These are phyloP conservation scores for Huntiella abstrusa DNA, from an alignment of 2,329 filamentous ascomycete species.

Conservation along the genomic window DNA sequence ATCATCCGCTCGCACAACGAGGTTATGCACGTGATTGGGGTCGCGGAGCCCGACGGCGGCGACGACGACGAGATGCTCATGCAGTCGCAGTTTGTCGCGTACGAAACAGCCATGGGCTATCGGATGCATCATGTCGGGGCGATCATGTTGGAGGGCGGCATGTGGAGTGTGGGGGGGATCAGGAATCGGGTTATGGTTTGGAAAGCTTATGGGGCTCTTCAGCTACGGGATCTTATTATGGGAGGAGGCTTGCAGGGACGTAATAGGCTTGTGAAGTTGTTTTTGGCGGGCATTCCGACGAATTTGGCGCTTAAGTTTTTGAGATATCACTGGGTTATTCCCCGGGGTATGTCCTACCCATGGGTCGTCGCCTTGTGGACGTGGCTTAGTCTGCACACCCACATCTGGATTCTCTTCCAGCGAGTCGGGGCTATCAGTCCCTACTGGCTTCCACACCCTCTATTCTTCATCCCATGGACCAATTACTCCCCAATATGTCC, in stretches of 20 bases:
- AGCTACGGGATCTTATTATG: slow-evolving; percentile 28
- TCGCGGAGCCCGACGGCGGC: slow-evolving; percentile 36
- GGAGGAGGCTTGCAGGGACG: slow-evolving; percentile 17
- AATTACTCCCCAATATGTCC: slow-evolving; percentile 29
- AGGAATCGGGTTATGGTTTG: slow-evolving; percentile 35
- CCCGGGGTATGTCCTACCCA: neutral
- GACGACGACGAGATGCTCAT: slow-evolving; percentile 23
- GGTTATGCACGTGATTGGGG: slow-evolving; percentile 43
- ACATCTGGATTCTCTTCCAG: slow-evolving; percentile 34
- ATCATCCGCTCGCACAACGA: slow-evolving; percentile 43
- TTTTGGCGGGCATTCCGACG: slow-evolving; percentile 23
- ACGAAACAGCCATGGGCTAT: slow-evolving; percentile 29
- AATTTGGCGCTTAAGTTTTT: slow-evolving; percentile 17
- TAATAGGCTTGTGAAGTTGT: slow-evolving; percentile 18
- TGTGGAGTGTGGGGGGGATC: slow-evolving; percentile 34
- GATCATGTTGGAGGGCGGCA: slow-evolving; percentile 22
- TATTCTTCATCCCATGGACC: slow-evolving; percentile 37
- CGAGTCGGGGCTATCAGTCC: slow-evolving; percentile 27
- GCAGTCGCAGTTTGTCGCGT: slow-evolving; percentile 22
- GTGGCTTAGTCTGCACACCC: slow-evolving; percentile 22
- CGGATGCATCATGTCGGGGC: slow-evolving; percentile 20
- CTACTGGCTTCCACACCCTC: slow-evolving; percentile 24
- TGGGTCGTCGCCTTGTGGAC: slow-evolving; percentile 7
- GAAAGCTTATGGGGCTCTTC: slow-evolving; percentile 24
- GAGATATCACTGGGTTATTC: slow-evolving; percentile 3